Base-by-base conservation (phyloP, 1,284 basidiomycete species). In the Ceratobasidium sp. region DNA sequence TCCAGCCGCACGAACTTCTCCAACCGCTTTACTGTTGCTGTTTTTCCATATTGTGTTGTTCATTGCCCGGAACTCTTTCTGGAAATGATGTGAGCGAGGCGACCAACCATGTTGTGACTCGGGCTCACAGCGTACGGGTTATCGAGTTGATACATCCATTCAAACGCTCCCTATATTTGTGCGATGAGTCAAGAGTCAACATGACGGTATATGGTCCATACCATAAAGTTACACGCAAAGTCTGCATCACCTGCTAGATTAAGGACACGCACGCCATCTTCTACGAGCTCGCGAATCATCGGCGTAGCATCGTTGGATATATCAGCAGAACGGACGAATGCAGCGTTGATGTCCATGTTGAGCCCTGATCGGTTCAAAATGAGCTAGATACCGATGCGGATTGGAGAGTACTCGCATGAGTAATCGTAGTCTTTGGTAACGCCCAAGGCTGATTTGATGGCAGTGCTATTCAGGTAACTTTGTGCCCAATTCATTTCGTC, bases 21-120 rank as follows among this genome's bases (percentile, higher is more conserved):
- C 88, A 1, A 87, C 80, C 0, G 77, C 58, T 67, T 84, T 80
- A 0, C 87, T 87, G 3, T 79, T 76, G 30, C 52, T 55, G 16
- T 55, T 67, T 26, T 36, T 67, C 62, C 62, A 67, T 21, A 67
- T n/a, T 28, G 50, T 67, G 26, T 53, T 67, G 23, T 67, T 67
- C 34, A 55, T 28, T 8, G 48, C 14, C n/a, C 62, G 48, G 39
- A 67, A 67, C 36, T 67, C 62, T 12, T 41, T 50, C 62, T 67
- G 34, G 14, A 16, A n/a, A n/a, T n/a, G 48, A 10, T 36, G 21
- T 67, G 12, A 67, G 36, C 39, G 21, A 48, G n/a, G 21, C 18
- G 30, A 10, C 10, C 3, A 5, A 28, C 30, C 3, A 32, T 3
- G 28, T 18, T 36, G 16, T 30, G 14, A 2, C 4, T n/a, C 5